Evolutionary conservation across 495 filamentous ascomycete species (phyloP).

Genomic region (Trichoderma asperelloides): DNA sequence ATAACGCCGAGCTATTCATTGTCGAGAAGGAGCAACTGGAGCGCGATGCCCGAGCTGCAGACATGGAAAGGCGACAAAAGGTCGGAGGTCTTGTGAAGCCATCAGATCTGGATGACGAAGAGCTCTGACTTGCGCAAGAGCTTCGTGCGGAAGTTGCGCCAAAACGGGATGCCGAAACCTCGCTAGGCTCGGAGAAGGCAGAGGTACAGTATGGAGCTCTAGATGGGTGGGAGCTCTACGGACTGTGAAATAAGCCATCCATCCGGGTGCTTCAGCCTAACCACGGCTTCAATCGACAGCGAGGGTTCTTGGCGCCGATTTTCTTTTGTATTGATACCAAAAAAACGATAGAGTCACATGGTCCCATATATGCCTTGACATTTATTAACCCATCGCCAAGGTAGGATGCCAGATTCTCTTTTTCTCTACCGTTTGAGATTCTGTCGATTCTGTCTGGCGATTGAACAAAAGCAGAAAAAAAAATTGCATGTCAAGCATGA

Average conservation of each 20-base stretch:
- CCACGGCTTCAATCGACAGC: background rate
- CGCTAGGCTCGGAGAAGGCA: slow-evolving; percentile 12
- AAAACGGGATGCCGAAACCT: slow-evolving; percentile 16
- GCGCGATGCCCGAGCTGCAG: slow-evolving; percentile 66
- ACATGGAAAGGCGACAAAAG: slow-evolving; percentile 81
- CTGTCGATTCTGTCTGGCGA: background rate
- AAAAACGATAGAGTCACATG: slow-evolving; percentile 6
- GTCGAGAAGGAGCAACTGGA: slow-evolving; percentile 86
- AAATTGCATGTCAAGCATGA: background rate
- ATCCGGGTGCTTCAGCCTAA: background rate
- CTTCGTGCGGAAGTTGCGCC: slow-evolving; percentile 50
- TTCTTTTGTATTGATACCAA: slow-evolving; percentile 11
- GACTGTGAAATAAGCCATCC: slow-evolving; percentile 21
- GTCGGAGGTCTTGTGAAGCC: slow-evolving; percentile 89
- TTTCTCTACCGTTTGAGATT: background rate
- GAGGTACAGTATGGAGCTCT: slow-evolving; percentile 22
- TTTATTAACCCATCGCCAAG: background rate
- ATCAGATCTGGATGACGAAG: slow-evolving; percentile 80
- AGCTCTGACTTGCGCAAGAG: slow-evolving; percentile 75
- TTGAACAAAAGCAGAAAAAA: background rate
- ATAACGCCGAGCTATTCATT: slow-evolving; percentile 88
- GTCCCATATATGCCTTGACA: background rate
- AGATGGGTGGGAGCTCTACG: slow-evolving; percentile 47
- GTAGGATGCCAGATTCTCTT: background rate
- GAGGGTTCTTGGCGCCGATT: background rate